Evolutionary conservation across 2,329 filamentous ascomycete genomes (phyloP), one percentile per base, ranked within the genome.

Genomic region (Diplodia seriata): DNA sequence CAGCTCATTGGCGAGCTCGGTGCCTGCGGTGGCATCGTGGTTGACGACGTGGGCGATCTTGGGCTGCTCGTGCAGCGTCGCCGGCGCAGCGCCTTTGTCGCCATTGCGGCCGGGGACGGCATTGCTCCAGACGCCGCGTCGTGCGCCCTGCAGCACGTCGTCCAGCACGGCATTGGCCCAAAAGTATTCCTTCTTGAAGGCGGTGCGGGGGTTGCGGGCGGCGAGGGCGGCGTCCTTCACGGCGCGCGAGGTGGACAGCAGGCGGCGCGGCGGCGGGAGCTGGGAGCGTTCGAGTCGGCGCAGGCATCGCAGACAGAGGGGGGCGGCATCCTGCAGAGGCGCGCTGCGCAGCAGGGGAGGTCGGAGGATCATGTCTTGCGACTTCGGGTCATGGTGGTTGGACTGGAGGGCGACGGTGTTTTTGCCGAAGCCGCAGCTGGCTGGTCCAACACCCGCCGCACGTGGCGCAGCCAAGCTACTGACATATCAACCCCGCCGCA

Each of bases 151-250:
- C 50, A 79, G 72, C 3, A 74, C 71, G 14, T 79, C 76, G 49
- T 74, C 76, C 6, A 79, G 68, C 20, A 74, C 68, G 18, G 75
- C 69, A 68, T 80, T 80, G 49, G 76, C 73, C 73, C 76, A 78
- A 68, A 80, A 80, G 70, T 80, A 80, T 69, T 78, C 76, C 66
- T 75, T 78, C 70, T 70, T 72, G 69, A 80, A 78, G 15, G 74
- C 65, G 54, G 69, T 76, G 70, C 74, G 72, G 53, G 72, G 73
- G 72, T 74, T 76, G 20, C 73, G 74, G 15, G 72, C 70, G 14
- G 74, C 73, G 69, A 75, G 72, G 59, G 74, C 75, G 61, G 75
- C 73, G 57, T 75, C 73, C 69, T 72, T 72, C 63, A 71, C 66
- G 12, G 75, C 69, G 14, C 72, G 68, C 7, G 73, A 69, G 40